Evolutionary conservation across 345 rosid species (phyloP), one percentile per base, ranked within the genome.

Genomic region (Noccaea bulbosa): DNA sequence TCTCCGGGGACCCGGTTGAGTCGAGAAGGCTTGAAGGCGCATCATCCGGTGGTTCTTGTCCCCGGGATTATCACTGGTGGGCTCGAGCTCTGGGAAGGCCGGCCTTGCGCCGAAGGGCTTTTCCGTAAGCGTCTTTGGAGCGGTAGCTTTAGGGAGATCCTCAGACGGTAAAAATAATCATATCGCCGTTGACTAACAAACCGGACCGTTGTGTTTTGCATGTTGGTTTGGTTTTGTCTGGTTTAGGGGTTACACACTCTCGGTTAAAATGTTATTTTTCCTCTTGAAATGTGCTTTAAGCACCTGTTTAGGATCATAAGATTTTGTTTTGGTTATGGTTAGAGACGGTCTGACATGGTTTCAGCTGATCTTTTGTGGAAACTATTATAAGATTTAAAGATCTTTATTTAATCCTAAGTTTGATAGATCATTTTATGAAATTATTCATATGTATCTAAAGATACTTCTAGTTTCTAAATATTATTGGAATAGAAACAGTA

Each of bases 111-210:
- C 2, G 85, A 86, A 57, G 92, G 90, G 39, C 83, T 88, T 69
- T 91, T 88, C 38, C 80, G 92, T n/a, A 82, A 84, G 56, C 76
- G 91, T 40, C 91, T 91, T 62, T 87, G 88, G 97, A 91, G 87
- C 5, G 92, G 91, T 53, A 73, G 85, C 81, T 85, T 91, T 78
- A 44, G 85, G 32, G 88, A 87, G 65, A 65, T 87, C 66, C 71
- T 86, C 68, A 81, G 57, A 66, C 84, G 97, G 97, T 87, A 70
- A n/a, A 62, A 11, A 33, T 2, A 0, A 27, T 27, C 30, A 27
- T 27, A 27, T 27, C 30, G 30, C 30, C 30, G 30, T 27, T 2
- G 4, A 27, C 30, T 27, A 27, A 27, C 30, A 27, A 27, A 27
- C 30, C 30, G 30, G 30, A 27, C 30, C 30, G 30, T 27, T 27